phyloP scores from a whole-genome alignment of 257 asterid genomes.

The Solanum piurae region DNA sequence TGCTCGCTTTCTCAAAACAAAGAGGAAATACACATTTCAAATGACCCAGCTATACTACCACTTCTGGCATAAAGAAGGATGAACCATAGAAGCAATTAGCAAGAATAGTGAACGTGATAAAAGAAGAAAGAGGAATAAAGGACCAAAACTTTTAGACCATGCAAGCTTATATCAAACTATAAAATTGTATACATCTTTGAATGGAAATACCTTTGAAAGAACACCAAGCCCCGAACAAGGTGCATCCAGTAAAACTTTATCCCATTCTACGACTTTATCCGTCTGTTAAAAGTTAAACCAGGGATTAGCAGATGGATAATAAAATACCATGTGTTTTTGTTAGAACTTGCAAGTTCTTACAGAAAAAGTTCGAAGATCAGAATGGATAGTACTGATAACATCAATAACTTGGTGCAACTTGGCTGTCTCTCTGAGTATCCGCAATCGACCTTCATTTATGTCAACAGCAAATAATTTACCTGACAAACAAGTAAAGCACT shows the following conservation, averaged over 20 bases:
- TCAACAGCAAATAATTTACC: constrained; percentile 77
- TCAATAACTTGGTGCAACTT: constrained; percentile 45
- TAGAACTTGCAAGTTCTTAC: constrained; percentile 26
- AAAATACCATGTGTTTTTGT: not conserved
- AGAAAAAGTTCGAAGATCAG: constrained; percentile 58
- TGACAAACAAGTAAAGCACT: constrained; percentile 16
- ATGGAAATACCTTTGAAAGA: constrained; percentile 62
- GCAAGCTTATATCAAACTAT: not conserved
- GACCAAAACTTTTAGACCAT: not conserved
- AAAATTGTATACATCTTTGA: not conserved
- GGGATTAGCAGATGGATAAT: not conserved
- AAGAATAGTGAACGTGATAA: not conserved
- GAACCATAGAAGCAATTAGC: not conserved
- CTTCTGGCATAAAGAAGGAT: not conserved
- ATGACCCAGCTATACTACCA: not conserved
- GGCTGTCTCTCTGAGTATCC: constrained; percentile 91
- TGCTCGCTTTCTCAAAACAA: constrained; percentile 52
- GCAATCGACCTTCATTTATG: constrained; percentile 70
- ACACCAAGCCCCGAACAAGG: constrained; percentile 98
- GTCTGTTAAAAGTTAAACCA: constrained; percentile 27
- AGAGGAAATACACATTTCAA: constrained; percentile 4
- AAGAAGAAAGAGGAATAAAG: not conserved
- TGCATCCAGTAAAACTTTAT: constrained; percentile 89
- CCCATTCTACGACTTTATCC: constrained; percentile 31
- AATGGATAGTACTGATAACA: constrained; percentile 51